Evolutionary conservation across 352 stramenopile genomes (phyloP).

Genomic region (Phytophthora hibernalis): DNA sequence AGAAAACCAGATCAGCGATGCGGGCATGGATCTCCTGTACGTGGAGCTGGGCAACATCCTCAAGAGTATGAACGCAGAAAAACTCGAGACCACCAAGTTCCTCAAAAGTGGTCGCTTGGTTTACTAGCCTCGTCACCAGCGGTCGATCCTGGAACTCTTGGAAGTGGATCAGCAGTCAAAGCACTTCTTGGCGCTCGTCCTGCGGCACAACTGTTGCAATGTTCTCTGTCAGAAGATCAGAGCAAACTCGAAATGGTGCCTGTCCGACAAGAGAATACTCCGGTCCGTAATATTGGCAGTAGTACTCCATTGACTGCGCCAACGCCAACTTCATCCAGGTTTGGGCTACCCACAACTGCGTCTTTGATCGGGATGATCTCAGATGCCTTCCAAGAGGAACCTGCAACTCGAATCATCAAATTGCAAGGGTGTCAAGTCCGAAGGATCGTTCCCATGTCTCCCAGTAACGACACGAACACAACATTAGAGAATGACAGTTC

Average conservation of each 20-base stretch:
- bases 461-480: constrained; percentile 1
- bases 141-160: constrained; percentile 12
- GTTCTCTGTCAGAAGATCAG: constrained; percentile 64
- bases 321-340: constrained; percentile 33
- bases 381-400: constrained; percentile 48
- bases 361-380: constrained; percentile 66
- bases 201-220: constrained; percentile 50
- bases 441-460: constrained; percentile 29
- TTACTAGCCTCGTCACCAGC: constrained; percentile 51
- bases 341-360: constrained; percentile 47
- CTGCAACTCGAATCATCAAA: constrained; percentile 39
- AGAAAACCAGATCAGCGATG: constrained; percentile 57
- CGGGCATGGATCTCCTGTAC: constrained; percentile 57
- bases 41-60: constrained; percentile 68
- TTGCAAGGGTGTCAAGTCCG: constrained; percentile 65
- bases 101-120: constrained; percentile 60
- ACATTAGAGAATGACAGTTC: not conserved
- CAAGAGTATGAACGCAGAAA: constrained; percentile 66
- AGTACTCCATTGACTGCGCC: not conserved
- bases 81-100: constrained; percentile 51
- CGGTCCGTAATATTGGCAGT: not conserved
- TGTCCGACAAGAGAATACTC: constrained; percentile 23
- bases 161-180: constrained; percentile 36
- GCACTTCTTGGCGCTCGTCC: constrained; percentile 41
- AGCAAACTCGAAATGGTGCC: constrained; percentile 64